phyloP scores from a whole-genome alignment of 352 stramenopile genomes.

The Peronospora belbahrii region DNA sequence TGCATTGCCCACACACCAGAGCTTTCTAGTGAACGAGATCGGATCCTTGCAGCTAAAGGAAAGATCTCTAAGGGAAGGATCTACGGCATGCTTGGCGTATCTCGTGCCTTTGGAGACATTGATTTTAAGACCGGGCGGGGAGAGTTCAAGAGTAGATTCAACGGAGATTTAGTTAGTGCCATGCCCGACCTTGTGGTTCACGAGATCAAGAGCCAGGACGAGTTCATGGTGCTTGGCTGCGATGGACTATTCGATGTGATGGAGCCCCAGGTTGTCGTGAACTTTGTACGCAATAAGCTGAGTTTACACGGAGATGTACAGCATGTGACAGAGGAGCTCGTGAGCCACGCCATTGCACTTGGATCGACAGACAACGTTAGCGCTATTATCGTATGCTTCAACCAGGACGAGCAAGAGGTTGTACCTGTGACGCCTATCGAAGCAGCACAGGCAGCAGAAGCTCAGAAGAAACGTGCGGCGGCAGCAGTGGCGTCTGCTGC shows the following conservation, averaged over 20 bases:
- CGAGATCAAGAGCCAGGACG: conserved; percentile 44
- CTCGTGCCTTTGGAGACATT: conserved; percentile 77
- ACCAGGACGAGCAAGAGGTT: conserved; percentile 41
- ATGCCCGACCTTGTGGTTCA: conserved; percentile 60
- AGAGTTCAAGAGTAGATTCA: conserved; percentile 75
- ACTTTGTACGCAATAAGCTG: conserved; percentile 74
- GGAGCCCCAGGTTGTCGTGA: conserved; percentile 66
- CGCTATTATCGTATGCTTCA: conserved; percentile 70
- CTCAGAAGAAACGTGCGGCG: conserved; percentile 27
- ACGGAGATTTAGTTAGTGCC: conserved; percentile 70
- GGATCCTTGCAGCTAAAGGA: conserved; percentile 78
- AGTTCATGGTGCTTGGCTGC: conserved; percentile 79
- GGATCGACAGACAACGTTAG: conserved; percentile 82
- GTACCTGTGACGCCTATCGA: conserved; percentile 30
- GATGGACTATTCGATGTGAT: conserved; percentile 86
- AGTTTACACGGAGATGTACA: conserved; percentile 62
- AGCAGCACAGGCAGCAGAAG: conserved; percentile 21
- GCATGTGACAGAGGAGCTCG: conserved; percentile 73
- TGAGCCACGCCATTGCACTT: conserved; percentile 72
- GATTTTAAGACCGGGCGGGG: conserved; percentile 81
- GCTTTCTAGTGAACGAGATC: conserved; percentile 56
- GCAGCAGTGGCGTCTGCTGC: neutral
- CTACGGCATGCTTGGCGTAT: conserved; percentile 77
- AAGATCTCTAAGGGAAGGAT: conserved; percentile 79
- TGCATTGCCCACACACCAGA: conserved; percentile 66